Evolutionary conservation across 441 rosid genomes (phyloP).

Genomic region (Adansonia madagascariensis): DNA sequence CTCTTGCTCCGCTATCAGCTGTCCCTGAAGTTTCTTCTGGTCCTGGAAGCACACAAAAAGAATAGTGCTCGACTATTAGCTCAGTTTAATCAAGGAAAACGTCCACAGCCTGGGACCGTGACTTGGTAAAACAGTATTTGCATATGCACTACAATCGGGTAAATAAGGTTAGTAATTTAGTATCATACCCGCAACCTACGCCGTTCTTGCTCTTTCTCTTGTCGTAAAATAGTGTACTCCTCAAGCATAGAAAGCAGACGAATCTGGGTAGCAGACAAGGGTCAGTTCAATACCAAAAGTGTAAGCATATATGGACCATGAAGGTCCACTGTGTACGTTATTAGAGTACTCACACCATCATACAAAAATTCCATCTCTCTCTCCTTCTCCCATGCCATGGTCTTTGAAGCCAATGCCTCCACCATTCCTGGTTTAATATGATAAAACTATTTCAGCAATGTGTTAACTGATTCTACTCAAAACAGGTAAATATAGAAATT

Average conservation of each 20-base stretch:
- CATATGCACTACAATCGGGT: background rate
- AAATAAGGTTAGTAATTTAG: slow-evolving; percentile 34
- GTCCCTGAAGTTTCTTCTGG: slow-evolving; percentile 90
- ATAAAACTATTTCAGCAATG: slow-evolving; percentile 18
- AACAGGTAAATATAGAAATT: background rate
- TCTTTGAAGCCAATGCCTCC: slow-evolving; percentile 83
- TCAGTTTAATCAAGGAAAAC: slow-evolving; percentile 9
- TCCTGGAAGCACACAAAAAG: slow-evolving; percentile 51
- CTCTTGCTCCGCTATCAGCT: slow-evolving; percentile 86
- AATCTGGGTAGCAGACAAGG: slow-evolving; percentile 45
- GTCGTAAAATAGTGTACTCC: slow-evolving; percentile 69
- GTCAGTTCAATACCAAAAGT: slow-evolving; percentile 22
- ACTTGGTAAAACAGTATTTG: background rate
- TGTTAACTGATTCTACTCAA: background rate
- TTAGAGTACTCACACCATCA: slow-evolving; percentile 74
- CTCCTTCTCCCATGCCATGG: slow-evolving; percentile 90
- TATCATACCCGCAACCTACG: slow-evolving; percentile 77
- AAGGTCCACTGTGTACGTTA: slow-evolving; percentile 17
- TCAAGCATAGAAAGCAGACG: slow-evolving; percentile 90
- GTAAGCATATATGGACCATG: background rate
- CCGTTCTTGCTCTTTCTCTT: slow-evolving; percentile 93
- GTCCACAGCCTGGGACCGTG: background rate
- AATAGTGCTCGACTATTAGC: slow-evolving; percentile 50
- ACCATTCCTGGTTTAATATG: slow-evolving; percentile 63
- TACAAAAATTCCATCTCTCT: slow-evolving; percentile 76